Evolutionary conservation across 305 asterid genomes (phyloP).

Genomic region (Coffea humblotiana): DNA sequence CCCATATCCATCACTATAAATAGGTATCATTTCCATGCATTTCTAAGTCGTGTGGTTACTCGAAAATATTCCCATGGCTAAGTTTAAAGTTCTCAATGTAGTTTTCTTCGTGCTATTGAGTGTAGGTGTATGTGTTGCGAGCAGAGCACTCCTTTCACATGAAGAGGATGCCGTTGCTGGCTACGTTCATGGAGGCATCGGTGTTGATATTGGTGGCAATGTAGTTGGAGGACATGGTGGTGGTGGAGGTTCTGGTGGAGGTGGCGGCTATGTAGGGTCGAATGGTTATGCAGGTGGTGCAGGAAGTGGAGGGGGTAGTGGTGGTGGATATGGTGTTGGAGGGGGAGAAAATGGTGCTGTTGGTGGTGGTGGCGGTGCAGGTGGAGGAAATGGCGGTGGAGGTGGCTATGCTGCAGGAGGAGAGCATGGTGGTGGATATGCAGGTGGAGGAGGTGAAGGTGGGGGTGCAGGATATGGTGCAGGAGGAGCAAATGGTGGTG

Average conservation of each 20-base stretch:
- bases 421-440: slow-evolving; percentile 16
- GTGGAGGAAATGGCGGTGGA: slow-evolving; percentile 20
- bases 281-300: slow-evolving; percentile 35
- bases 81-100: slow-evolving; percentile 28
- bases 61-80: slow-evolving; percentile 37
- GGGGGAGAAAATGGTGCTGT: slow-evolving; percentile 16
- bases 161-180: slow-evolving; percentile 35
- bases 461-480: slow-evolving; percentile 15
- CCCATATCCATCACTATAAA: slow-evolving; percentile 46
- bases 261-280: slow-evolving; percentile 25
- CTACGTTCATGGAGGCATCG: slow-evolving; percentile 21
- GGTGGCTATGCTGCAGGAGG: slow-evolving; percentile 20
- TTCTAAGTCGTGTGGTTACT: slow-evolving; percentile 19
- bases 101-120: slow-evolving; percentile 47
- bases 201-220: slow-evolving; percentile 36
- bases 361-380: slow-evolving; percentile 1
- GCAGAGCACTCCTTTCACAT: slow-evolving; percentile 44
- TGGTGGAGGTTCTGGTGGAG: slow-evolving; percentile 32
- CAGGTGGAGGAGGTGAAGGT: slow-evolving; percentile 20
- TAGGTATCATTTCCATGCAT: slow-evolving; percentile 37
- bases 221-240: slow-evolving; percentile 38
- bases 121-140: slow-evolving; percentile 52
- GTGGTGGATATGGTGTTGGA: slow-evolving; percentile 24
- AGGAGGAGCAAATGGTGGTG: neutral
- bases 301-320: slow-evolving; percentile 30